phyloP scores from a whole-genome alignment of 371 early-diverging fungal species.

The Mucor velutinosus region DNA sequence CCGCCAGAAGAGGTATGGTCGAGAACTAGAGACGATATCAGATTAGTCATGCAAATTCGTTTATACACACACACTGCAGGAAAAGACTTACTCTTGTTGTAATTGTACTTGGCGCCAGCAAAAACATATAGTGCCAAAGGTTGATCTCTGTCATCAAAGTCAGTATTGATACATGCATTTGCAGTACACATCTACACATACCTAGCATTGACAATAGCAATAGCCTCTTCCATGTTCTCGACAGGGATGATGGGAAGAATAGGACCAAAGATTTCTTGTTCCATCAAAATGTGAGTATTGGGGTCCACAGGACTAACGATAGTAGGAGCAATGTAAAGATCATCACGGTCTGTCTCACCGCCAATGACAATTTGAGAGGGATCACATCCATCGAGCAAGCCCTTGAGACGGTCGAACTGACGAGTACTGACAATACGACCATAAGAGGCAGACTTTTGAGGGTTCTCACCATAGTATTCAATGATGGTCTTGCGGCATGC shows the following conservation, averaged over 20 bases:
- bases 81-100: constrained; percentile 33
- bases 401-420: constrained; percentile 73
- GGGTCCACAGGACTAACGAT: constrained; percentile 60
- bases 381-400: constrained; percentile 52
- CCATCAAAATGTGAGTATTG: constrained; percentile 55
- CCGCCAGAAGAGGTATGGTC: constrained; percentile 68
- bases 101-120: constrained; percentile 41
- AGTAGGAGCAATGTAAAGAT: constrained; percentile 71
- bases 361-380: constrained; percentile 53
- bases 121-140: constrained; percentile 77
- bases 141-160: constrained; percentile 35
- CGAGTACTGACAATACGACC: constrained; percentile 71
- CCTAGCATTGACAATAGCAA: constrained; percentile 49
- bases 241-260: constrained; percentile 74
- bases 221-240: constrained; percentile 74
- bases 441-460: constrained; percentile 55
- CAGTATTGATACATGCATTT: not conserved
- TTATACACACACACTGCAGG: not conserved
- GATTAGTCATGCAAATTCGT: not conserved
- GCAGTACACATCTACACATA: not conserved
- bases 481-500: constrained; percentile 45
- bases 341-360: constrained; percentile 57
- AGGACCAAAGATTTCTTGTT: constrained; percentile 83
- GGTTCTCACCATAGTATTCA: constrained; percentile 56
- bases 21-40: constrained; percentile 29